A percentile compares a stretch with the other conserved stretches of the same genome.
These are phyloP conservation scores for Euclidium syriacum DNA, from an alignment of 345 rosid genomes.

Conservation along the genomic window DNA sequence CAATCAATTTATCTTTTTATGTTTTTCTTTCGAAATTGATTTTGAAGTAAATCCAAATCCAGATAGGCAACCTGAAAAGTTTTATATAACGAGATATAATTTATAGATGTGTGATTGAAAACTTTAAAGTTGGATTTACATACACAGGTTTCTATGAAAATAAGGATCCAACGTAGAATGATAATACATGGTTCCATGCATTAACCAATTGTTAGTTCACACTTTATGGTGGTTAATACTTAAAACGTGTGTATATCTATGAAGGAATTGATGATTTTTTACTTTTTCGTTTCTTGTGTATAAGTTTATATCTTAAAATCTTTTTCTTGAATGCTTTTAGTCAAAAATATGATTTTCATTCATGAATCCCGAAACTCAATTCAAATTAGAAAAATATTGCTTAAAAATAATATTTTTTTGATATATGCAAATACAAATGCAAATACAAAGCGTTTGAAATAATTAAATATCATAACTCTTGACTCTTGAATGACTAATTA, in stretches of 20 bases:
- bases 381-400: neutral
- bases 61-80: constrained; percentile 4
- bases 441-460: neutral
- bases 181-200: constrained; percentile 28
- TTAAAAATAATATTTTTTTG: neutral
- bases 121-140: neutral
- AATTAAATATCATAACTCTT: neutral
- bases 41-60: neutral
- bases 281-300: neutral
- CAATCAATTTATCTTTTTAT: neutral
- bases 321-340: neutral
- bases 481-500: neutral
- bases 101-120: constrained; percentile 1
- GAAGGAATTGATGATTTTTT: neutral
- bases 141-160: constrained; percentile 28
- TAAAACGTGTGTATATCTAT: constrained; percentile 13
- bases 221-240: constrained; percentile 14
- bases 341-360: neutral
- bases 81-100: neutral
- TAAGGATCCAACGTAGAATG: constrained; percentile 33
- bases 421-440: neutral
- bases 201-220: constrained; percentile 28
- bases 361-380: neutral
- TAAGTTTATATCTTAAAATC: neutral
- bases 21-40: neutral